Percentiles rank a stretch among this genome's conserved stretches.
Evolutionary conservation across 345 rosid species (phyloP).

Genomic region (Corchorus olitorius): DNA sequence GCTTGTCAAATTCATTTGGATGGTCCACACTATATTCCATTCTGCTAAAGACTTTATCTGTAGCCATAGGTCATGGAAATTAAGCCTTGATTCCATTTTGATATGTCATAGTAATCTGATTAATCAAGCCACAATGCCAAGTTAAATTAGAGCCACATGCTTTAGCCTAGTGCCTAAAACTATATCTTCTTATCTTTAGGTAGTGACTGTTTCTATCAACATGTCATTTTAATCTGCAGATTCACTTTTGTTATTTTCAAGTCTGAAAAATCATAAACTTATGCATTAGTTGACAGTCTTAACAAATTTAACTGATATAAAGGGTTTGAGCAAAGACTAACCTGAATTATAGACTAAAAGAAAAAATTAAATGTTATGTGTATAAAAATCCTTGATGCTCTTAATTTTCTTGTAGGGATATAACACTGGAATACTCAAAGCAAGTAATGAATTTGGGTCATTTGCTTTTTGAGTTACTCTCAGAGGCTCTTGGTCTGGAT

Average conservation of each 20-base stretch:
- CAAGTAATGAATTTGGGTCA: constrained; percentile 37
- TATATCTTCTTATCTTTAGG: not conserved
- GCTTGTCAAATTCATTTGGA: not conserved
- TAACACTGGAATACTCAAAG: constrained; percentile 44
- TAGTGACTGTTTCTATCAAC: not conserved
- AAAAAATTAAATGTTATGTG: too few relatives aligned
- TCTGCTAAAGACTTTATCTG: not conserved
- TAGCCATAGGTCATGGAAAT: not conserved
- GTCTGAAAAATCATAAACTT: too few relatives aligned
- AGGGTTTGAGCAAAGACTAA: not conserved
- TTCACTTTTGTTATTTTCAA: too few relatives aligned
- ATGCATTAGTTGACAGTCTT: too few relatives aligned
- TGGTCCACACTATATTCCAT: not conserved
- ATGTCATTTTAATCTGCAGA: not conserved
- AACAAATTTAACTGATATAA: not conserved
- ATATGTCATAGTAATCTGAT: not conserved
- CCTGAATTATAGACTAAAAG: too few relatives aligned
- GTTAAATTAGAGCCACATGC: not conserved
- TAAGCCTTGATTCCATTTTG: not conserved
- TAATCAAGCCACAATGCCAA: not conserved
- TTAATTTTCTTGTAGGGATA: constrained; percentile 34
- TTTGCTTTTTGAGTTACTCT: constrained; percentile 45
- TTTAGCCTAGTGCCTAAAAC: not conserved
- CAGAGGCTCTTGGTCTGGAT: constrained; percentile 59
- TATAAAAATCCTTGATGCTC: not conserved